Base-by-base conservation (phyloP, 2,329 filamentous ascomycete species). In the Microcyclospora pomicola region DNA sequence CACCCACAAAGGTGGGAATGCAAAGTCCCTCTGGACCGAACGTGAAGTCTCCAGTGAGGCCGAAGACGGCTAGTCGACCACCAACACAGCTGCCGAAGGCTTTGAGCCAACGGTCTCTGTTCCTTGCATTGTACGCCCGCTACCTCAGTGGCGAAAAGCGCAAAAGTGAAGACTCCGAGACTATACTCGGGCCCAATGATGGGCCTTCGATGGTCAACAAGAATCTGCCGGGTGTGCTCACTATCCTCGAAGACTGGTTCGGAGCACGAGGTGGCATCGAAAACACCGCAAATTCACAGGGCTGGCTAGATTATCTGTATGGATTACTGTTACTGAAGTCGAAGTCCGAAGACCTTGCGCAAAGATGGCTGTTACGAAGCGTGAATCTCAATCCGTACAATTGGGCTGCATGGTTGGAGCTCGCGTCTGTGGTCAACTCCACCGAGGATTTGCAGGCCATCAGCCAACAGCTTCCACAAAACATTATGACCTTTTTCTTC, bases 391-490 rank as follows among this genome's bases (percentile, higher is more conserved):
- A 86, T 52, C 83, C 86, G 1, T 94, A 87, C 73, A 94, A 96
- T 55, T 98, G 91, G 91, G 85, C 86, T 6, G 87, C 86, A 44
- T 98, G 91, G 91, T 72, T 91, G 41, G 91, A 98, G 62, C 74
- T 98, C 59, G 83, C 82, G 3, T 78, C 78, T 30, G 68, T 96
- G 16, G 74, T 94, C 42, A 75, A 76, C 28, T 77, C 81, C 27
- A 71, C 81, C 7, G 86, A 95, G 59, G 84, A 94, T 24, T 80
- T 91, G 61, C 61, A 76, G 65, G 41, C 49, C 28, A 41, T 43
- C 24, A 45, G 39, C 12, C 36, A 74, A 28, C 75, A 80, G 40
- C 71, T 95, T 24, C 88, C 91, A 1, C 80, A 84, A 50, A 92
- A 94, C 55, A 82, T 98, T 50, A 82, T 94, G 65, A 84, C 85